Evolutionary conservation across 805 yeast species (phyloP).

Genomic region (Blastobotrys attinorum): DNA sequence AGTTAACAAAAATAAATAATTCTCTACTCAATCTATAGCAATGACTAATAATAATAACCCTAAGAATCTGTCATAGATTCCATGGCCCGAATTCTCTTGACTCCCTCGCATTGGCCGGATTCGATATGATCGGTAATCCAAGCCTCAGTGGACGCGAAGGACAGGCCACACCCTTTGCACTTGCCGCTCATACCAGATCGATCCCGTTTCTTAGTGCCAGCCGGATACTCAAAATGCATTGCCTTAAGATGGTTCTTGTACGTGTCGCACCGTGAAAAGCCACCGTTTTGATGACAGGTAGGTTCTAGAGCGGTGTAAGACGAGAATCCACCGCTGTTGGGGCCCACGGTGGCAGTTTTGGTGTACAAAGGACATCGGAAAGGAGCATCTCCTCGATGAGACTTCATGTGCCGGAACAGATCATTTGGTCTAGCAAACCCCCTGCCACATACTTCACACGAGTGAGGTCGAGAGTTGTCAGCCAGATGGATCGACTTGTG

Average conservation of each 20-base stretch:
- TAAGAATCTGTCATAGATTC: too few species aligned
- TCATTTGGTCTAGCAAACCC: conserved; percentile 89
- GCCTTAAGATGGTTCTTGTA: conserved; percentile 87
- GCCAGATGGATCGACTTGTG: conserved; percentile 73
- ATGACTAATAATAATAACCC: too few species aligned
- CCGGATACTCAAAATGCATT: conserved; percentile 80
- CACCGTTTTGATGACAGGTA: conserved; percentile 72
- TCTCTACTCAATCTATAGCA: too few species aligned
- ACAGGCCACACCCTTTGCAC: conserved; percentile 68
- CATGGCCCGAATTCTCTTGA: conserved; percentile 12
- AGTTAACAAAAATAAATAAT: too few species aligned
- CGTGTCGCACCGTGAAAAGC: conserved; percentile 84
- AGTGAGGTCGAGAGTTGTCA: conserved; percentile 66
- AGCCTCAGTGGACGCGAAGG: conserved; percentile 61
- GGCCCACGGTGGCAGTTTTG: conserved; percentile 8
- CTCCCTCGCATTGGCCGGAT: conserved; percentile 20
- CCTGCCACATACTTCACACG: conserved; percentile 68
- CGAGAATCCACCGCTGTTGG: not conserved
- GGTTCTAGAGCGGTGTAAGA: conserved; percentile 15
- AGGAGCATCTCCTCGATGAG: conserved; percentile 74
- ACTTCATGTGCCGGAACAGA: conserved; percentile 72
- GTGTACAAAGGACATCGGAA: conserved; percentile 72
- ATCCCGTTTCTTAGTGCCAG: conserved; percentile 74
- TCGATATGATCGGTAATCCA: conserved; percentile 78
- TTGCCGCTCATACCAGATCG: conserved; percentile 60